Evolutionary conservation across 176 grass and related monocot species (phyloP).

Genomic region (Otatea glauca): DNA sequence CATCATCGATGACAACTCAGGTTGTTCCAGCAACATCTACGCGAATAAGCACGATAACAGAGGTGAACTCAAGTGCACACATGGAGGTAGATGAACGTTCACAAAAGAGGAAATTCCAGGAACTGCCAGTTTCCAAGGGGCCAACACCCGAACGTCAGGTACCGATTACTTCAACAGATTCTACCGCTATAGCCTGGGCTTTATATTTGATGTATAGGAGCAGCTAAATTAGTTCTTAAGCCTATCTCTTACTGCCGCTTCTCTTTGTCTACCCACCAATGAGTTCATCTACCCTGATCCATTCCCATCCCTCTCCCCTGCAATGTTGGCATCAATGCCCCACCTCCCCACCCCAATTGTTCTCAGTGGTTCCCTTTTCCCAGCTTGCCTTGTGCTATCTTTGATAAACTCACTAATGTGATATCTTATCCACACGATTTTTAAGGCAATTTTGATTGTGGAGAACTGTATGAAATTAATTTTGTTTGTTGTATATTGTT

Average conservation of each 20-base stretch:
- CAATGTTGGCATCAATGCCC: conserved; percentile 8
- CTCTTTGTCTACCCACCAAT: background rate
- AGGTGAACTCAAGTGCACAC: conserved; percentile 43
- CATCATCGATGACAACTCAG: conserved; percentile 50
- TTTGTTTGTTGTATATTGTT: conserved; percentile 26
- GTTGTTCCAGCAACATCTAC: conserved; percentile 43
- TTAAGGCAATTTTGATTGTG: background rate
- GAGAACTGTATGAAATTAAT: conserved; percentile 5
- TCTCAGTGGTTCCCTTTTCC: conserved; percentile 12
- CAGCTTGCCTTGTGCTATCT: conserved; percentile 16
- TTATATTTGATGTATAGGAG: conserved; percentile 18
- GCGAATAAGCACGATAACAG: conserved; percentile 28
- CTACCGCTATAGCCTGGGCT: background rate
- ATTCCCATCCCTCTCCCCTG: background rate
- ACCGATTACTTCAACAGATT: conserved; percentile 3
- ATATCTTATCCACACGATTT: background rate
- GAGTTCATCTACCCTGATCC: background rate
- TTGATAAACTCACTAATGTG: conserved; percentile 6
- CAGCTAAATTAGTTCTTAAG: background rate
- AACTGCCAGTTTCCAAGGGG: conserved; percentile 59
- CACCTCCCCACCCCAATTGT: background rate
- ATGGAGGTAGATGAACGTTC: conserved; percentile 61
- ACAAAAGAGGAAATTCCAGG: conserved; percentile 95
- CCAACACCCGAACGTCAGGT: conserved; percentile 62
- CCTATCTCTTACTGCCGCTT: background rate